A percentile compares a stretch with the other conserved stretches of the same genome.
Evolutionary conservation across 2,329 filamentous ascomycete genomes (phyloP).

Genomic region (Seiridium cupressi): DNA sequence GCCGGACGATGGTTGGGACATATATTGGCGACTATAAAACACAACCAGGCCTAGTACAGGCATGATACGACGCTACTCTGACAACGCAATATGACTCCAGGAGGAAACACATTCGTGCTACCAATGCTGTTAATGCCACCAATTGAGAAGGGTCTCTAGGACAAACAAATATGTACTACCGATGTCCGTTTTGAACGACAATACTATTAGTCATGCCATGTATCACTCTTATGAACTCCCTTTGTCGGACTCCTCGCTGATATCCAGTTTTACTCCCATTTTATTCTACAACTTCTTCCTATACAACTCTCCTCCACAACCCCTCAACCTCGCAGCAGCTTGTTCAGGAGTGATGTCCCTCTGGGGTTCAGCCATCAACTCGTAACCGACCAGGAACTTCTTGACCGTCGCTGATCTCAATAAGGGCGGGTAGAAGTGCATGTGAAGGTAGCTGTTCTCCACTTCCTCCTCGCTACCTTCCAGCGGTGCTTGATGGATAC

Average conservation of each 20-base stretch:
- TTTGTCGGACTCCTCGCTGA: neutral
- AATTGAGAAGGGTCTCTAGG: too few species aligned
- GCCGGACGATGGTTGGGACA: too few species aligned
- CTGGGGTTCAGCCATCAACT: slow-evolving; percentile 96
- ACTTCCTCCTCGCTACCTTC: slow-evolving; percentile 79
- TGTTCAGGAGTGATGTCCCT: slow-evolving; percentile 97
- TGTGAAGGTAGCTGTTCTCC: slow-evolving; percentile 85
- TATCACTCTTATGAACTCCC: neutral
- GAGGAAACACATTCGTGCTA: too few species aligned
- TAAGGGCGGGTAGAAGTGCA: slow-evolving; percentile 96
- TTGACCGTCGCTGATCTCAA: slow-evolving; percentile 89
- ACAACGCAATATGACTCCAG: too few species aligned
- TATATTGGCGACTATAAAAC: too few species aligned
- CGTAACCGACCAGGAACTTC: slow-evolving; percentile 96
- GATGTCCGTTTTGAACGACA: too few species aligned
- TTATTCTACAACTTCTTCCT: slow-evolving; percentile 55
- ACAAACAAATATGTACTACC: too few species aligned
- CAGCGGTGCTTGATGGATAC: slow-evolving; percentile 91
- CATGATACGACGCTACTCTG: too few species aligned
- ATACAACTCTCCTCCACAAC: slow-evolving; percentile 80
- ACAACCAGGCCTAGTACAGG: too few species aligned
- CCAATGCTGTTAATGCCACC: too few species aligned
- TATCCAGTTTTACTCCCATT: neutral
- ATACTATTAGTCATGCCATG: too few species aligned
- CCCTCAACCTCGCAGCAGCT: slow-evolving; percentile 73